Conservation (phyloP, 202 grass and related monocot species). For the Carex arenaria region DNA sequence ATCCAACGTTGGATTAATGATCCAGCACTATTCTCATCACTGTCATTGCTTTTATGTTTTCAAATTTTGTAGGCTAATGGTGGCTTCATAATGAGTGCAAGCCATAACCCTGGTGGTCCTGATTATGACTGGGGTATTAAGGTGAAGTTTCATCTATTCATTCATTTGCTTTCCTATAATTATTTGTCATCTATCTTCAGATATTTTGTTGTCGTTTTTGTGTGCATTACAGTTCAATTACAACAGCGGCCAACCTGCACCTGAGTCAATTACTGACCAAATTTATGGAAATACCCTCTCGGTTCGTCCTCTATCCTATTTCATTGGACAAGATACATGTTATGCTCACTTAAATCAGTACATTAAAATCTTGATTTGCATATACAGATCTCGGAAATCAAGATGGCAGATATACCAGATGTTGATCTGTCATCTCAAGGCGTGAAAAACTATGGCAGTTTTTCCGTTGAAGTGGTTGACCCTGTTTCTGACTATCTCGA, state of each 20-base stretch:
- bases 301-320: conserved; percentile 33
- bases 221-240: conserved; percentile 73
- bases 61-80: conserved; percentile 61
- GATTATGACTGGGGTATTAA: conserved; percentile 94
- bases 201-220: conserved; percentile 6
- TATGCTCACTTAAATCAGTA: conserved; percentile 6
- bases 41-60: background rate
- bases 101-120: conserved; percentile 90
- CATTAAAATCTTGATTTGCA: conserved; percentile 18
- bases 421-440: conserved; percentile 64
- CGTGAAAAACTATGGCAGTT: conserved; percentile 49
- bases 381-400: conserved; percentile 82
- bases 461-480: conserved; percentile 73
- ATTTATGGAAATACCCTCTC: conserved; percentile 92
- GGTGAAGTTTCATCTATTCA: conserved; percentile 38
- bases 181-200: conserved; percentile 10
- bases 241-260: conserved; percentile 86
- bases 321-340: conserved; percentile 2
- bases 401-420: conserved; percentile 70
- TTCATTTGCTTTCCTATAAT: conserved; percentile 3
- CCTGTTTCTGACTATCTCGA: conserved; percentile 88
- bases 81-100: conserved; percentile 93
- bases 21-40: background rate
- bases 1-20: too few relatives aligned
- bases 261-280: conserved; percentile 75